phyloP scores from a whole-genome alignment of 1,284 basidiomycete species.

The Sanghuangporus baumii region DNA sequence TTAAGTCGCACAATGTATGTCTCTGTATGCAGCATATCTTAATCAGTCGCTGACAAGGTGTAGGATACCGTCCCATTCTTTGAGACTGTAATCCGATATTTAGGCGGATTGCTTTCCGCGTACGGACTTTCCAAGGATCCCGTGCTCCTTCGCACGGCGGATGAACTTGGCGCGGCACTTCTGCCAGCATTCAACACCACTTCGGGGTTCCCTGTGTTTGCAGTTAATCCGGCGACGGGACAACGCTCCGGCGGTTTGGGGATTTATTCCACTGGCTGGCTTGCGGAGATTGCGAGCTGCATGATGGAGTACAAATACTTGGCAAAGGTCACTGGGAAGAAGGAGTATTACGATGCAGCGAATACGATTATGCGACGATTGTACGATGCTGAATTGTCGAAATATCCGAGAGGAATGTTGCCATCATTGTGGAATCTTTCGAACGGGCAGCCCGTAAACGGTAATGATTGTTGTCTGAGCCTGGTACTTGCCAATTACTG shows the following conservation, averaged over 20 bases:
- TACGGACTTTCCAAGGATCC: slow-evolving; percentile 61
- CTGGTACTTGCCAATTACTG: neutral
- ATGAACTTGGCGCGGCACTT: slow-evolving; percentile 43
- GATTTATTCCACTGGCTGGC: slow-evolving; percentile 11
- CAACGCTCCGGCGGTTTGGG: neutral
- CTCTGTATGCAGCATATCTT: slow-evolving; percentile 18
- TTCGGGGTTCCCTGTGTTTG: slow-evolving; percentile 44
- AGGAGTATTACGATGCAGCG: slow-evolving; percentile 45
- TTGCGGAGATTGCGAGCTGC: slow-evolving; percentile 47
- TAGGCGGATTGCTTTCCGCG: slow-evolving; percentile 67
- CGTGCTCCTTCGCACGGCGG: slow-evolving; percentile 43
- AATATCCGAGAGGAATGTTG: slow-evolving; percentile 10
- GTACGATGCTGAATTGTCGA: slow-evolving; percentile 17
- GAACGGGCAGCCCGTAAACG: slow-evolving; percentile 13
- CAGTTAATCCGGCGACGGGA: slow-evolving; percentile 36
- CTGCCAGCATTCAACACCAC: slow-evolving; percentile 47
- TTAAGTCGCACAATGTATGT: slow-evolving; percentile 37
- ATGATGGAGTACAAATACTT: slow-evolving; percentile 63
- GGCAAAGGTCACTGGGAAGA: slow-evolving; percentile 52
- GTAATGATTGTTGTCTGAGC: neutral
- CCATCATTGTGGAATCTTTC: slow-evolving; percentile 16
- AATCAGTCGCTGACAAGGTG: slow-evolving; percentile 9
- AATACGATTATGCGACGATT: slow-evolving; percentile 17
- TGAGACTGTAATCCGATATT: slow-evolving; percentile 72
- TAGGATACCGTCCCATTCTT: slow-evolving; percentile 50